Base-by-base conservation (phyloP, 2,329 filamentous ascomycete species). In the Berkeleyomyces basicola region DNA sequence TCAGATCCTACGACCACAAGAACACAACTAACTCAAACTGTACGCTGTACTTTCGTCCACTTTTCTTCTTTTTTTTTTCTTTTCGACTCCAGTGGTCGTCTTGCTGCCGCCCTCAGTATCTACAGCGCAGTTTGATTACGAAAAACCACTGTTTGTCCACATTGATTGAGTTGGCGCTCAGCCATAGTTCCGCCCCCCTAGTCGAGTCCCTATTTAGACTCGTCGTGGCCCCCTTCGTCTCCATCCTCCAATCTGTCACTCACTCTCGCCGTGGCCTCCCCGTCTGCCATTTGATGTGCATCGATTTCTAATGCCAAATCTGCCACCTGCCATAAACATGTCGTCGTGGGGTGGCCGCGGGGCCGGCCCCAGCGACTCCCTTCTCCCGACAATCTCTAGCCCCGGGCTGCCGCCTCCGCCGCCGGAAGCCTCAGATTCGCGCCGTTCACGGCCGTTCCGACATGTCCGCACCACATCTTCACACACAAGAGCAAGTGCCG, bases 401-500 rank as follows among this genome's bases (percentile, higher is more conserved):
- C 59, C 63, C 59, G 64, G 63, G 39, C 37, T 62, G 36, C 63
- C 62, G 42, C 40, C 64, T 5, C 63, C 62, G 37, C 31, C 63
- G 3, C 62, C 66, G 23, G 71, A 70, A 14, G 61, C 66, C 16
- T 71, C 73, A 59, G 70, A 70, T 53, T 70, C 74, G 40, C 71
- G 70, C 65, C 58, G 58, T 37, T 57, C 49, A 42, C 58, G 58
- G 51, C 58, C 64, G n/a, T 63, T 69, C 59, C 70, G 73, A 33
- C 76, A 78, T 71, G 69, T 69, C 58, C 74, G 79, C 64, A 78
- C 78, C 6, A 80, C 79, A 5, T 82, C 80, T 47, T 76, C 79
- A 49, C 78, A 82, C 69, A 81, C 80, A 67, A 76, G 78, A 68
- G 80, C 82, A 73, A 71, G 75, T 64, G 14, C 58, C 51, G 37